These are phyloP conservation scores for Pichia insulana DNA, from an alignment of 805 yeast genomes.

Conservation along the genomic window DNA sequence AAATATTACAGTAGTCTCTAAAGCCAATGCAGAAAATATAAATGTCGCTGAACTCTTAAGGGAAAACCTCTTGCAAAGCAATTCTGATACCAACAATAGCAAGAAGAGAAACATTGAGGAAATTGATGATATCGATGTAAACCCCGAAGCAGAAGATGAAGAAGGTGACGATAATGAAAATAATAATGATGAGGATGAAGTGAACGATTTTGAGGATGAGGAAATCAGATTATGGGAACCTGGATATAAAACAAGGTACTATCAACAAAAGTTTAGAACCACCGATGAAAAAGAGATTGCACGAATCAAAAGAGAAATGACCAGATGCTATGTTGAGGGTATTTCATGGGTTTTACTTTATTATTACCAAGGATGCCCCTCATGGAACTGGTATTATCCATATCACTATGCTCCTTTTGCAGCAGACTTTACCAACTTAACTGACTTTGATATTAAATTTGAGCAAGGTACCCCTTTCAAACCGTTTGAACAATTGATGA, in stretches of 20 bases:
- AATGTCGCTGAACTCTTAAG: slow-evolving; percentile 58
- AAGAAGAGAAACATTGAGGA: slow-evolving; percentile 18
- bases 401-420: slow-evolving; percentile 98
- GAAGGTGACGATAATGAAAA: slow-evolving; percentile 28
- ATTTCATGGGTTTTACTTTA: slow-evolving; percentile 93
- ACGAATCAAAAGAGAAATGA: slow-evolving; percentile 49
- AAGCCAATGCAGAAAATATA: slow-evolving; percentile 64
- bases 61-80: slow-evolving; percentile 25
- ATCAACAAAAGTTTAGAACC: slow-evolving; percentile 61
- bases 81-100: slow-evolving; percentile 14
- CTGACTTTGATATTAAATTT: slow-evolving; percentile 48
- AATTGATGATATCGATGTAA: slow-evolving; percentile 14
- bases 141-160: slow-evolving; percentile 2
- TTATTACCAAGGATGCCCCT: slow-evolving; percentile 95
- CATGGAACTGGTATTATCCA: slow-evolving; percentile 98
- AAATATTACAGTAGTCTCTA: slow-evolving; percentile 49
- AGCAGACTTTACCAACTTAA: slow-evolving; percentile 57
- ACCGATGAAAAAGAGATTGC: slow-evolving; percentile 45
- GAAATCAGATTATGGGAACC: slow-evolving; percentile 59
- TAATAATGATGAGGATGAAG: slow-evolving; percentile 22
- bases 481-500: slow-evolving; percentile 91
- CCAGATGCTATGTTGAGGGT: slow-evolving; percentile 78
- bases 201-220: slow-evolving; percentile 7
- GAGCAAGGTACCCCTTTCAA: slow-evolving; percentile 67
- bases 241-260: slow-evolving; percentile 80